phyloP scores from a whole-genome alignment of 2,329 filamentous ascomycete species.

The Tolypocladium inflatum region DNA sequence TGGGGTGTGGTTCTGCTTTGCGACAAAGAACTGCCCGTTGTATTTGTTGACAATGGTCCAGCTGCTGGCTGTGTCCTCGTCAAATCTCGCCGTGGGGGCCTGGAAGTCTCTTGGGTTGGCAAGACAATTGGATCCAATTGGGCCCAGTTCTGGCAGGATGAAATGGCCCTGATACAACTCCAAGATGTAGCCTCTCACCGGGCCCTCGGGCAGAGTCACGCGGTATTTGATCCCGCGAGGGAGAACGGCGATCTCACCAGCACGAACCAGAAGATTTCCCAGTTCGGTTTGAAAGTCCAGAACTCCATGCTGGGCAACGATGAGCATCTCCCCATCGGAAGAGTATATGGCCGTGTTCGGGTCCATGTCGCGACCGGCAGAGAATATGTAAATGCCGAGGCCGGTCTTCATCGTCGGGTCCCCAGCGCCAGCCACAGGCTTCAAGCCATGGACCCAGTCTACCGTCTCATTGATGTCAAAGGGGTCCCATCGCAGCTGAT shows the following conservation, averaged over 20 bases:
- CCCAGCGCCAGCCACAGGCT: conserved; percentile 69
- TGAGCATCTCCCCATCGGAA: conserved; percentile 69
- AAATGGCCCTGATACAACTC: conserved; percentile 69
- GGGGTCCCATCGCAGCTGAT: conserved; percentile 75
- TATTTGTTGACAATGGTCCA: conserved; percentile 52
- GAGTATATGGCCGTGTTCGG: conserved; percentile 72
- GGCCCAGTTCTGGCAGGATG: conserved; percentile 60
- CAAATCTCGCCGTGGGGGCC: conserved; percentile 58
- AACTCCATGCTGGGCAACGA: conserved; percentile 65
- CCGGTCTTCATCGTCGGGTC: conserved; percentile 75
- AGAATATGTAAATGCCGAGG: conserved; percentile 71
- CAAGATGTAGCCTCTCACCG: conserved; percentile 62
- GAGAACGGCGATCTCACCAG: conserved; percentile 69
- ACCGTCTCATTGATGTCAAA: conserved; percentile 59
- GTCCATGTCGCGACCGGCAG: conserved; percentile 69
- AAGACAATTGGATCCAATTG: conserved; percentile 65
- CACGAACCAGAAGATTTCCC: conserved; percentile 61
- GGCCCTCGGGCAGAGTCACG: conserved; percentile 52
- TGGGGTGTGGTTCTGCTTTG: conserved; percentile 58
- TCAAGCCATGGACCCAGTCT: conserved; percentile 49
- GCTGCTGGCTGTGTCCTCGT: conserved; percentile 28
- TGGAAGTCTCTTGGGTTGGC: conserved; percentile 71
- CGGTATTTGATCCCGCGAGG: conserved; percentile 67
- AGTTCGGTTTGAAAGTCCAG: conserved; percentile 72
- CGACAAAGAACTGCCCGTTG: conserved; percentile 54